Percentiles rank a stretch among this genome's conserved stretches.
Evolutionary conservation across 106 monocot genomes (phyloP).

Genomic region (Acorus calamus): DNA sequence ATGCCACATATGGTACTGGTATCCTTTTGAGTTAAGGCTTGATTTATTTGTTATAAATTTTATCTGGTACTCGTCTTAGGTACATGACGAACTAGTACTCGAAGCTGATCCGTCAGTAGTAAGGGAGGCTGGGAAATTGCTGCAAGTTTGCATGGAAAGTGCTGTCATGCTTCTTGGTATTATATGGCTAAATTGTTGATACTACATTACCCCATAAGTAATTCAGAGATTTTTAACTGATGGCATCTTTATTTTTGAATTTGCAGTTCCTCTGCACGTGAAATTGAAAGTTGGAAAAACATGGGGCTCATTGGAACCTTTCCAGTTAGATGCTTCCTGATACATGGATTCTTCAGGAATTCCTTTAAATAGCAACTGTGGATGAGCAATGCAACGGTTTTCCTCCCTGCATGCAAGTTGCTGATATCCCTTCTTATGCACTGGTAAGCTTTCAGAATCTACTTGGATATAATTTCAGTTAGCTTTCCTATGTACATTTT

Average conservation of each 20-base stretch:
- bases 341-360: no score
- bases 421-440: no score
- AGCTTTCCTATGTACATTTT: no score
- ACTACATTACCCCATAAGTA: background rate
- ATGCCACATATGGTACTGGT: background rate
- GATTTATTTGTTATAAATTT: background rate
- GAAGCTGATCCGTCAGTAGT: constrained; percentile 62
- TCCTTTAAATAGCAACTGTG: no score
- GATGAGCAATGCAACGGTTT: no score
- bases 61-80: constrained; percentile 21
- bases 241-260: constrained; percentile 4
- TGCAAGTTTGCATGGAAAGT: constrained; percentile 74
- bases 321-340: constrained; percentile 1
- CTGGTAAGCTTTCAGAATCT: no score
- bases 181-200: background rate
- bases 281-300: constrained; percentile 83
- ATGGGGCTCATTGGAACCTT: constrained; percentile 86
- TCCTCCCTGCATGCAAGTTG: no score
- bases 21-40: background rate
- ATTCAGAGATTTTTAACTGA: background rate
- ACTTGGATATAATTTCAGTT: no score
- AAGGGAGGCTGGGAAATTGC: constrained; percentile 50
- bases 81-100: constrained; percentile 90
- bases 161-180: constrained; percentile 75
- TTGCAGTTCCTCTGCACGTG: constrained; percentile 70